Conservation (phyloP, 2,329 filamentous ascomycete species). For the Ceratocystis diversiconidia region DNA sequence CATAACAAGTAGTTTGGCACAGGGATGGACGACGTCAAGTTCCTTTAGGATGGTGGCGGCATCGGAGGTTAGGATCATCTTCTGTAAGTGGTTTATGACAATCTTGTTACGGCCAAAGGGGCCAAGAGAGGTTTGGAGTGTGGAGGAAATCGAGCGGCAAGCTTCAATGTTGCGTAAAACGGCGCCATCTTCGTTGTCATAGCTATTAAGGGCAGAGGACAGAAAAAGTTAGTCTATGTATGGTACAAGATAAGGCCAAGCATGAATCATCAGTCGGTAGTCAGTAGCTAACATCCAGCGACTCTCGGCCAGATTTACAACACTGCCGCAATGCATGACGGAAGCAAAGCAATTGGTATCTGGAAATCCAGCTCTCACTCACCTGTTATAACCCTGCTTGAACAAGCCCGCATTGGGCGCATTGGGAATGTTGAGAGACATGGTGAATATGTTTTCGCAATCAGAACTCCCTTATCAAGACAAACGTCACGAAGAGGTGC, state of each 20-base stretch:
- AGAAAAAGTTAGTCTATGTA: constrained; percentile 8
- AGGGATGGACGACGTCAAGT: constrained; percentile 94
- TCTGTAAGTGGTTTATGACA: constrained; percentile 98
- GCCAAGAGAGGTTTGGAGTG: constrained; percentile 90
- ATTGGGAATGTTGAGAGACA: constrained; percentile 94
- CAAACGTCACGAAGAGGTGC: constrained; percentile 13
- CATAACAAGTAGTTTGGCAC: constrained; percentile 96
- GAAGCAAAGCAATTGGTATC: neutral
- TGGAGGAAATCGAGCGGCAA: constrained; percentile 87
- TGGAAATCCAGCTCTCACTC: constrained; percentile 39
- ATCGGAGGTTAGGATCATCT: constrained; percentile 98
- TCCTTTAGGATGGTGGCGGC: constrained; percentile 94
- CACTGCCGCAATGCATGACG: neutral
- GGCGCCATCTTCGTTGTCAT: constrained; percentile 97
- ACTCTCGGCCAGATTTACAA: constrained; percentile 8
- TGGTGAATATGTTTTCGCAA: constrained; percentile 27
- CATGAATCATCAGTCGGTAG: constrained; percentile 9
- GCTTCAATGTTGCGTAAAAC: constrained; percentile 98
- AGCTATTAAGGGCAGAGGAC: constrained; percentile 40
- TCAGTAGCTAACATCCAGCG: too few relatives aligned
- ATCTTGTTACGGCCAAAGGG: constrained; percentile 99
- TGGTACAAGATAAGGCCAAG: neutral
- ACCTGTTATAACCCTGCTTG: constrained; percentile 95
- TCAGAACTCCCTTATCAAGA: constrained; percentile 9
- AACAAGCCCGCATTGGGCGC: constrained; percentile 89